Evolutionary conservation across 2,329 filamentous ascomycete genomes (phyloP), one percentile per base, ranked within the genome.

Genomic region (Coniochaeta hoffmannii): DNA sequence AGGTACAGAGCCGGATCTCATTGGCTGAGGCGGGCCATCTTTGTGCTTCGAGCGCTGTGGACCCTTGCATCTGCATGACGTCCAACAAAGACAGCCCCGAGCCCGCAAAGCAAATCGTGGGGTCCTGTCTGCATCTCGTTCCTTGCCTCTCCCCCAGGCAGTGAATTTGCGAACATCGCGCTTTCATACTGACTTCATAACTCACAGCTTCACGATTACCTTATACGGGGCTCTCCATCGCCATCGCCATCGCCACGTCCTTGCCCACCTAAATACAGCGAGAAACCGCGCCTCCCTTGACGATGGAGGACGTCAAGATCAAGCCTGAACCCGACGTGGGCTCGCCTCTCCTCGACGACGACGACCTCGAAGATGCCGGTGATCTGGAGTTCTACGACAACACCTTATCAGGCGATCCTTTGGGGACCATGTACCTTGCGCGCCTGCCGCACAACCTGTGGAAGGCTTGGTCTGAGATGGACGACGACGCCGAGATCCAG

Each of bases 361-460:
- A 87, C 62, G 76, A 86, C 49, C 85, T 86, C 61, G 83, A 87
- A 66, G 84, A 87, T 63, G 79, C 81, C 2, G 82, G 82, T 44
- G 83, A 87, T 59, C 67, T 87, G 17, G 83, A 86, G 55, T 86
- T 87, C 65, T 72, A 63, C 59, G 65, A 70, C 56, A 58, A 60
- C n/a, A 55, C 53, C 9, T 49, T 65, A 3, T 61, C 69, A 3
- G 70, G 68, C 55, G 71, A 71, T 55, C 65, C 68, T 5, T 71
- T 72, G 52, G 75, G 73, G 59, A 75, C 70, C 38, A 73, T 82
- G 54, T 95, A 90, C 76, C 78, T 96, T 52, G 86, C 89, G 53
- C 87, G 89, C 60, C 77, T 96, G 44, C 90, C 91, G 19, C 84
- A 85, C 60, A 87, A 88, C 67, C 78, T 96, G 56, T 94, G 90